Base-by-base conservation (phyloP, 495 filamentous ascomycete genomes). In the Aspergillus saccharolyticus region DNA sequence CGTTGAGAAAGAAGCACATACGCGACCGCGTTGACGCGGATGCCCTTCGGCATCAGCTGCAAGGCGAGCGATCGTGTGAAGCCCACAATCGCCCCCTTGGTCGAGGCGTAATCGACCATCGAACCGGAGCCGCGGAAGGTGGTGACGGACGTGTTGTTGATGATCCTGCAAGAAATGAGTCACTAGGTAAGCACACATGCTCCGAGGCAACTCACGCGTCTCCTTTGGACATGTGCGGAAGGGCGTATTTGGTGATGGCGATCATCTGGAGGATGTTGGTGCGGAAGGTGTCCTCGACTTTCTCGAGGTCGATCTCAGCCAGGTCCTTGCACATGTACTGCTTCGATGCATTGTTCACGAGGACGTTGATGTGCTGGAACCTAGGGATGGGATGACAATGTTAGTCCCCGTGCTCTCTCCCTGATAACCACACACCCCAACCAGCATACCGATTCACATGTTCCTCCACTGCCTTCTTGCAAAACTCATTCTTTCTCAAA, bases 201-300 rank as follows among this genome's bases (percentile, higher is more conserved):
- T 1, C 15, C 3, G 22, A 12, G 12, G 16, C 16, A 15, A 57
- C 52, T 54, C 44, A 75, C 73, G 64, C 73, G 22, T 72, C 77
- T 10, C 81, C 83, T 50, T 74, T 75, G 46, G 73, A 66, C 76
- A 86, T 80, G 56, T 85, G 75, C 5, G 77, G 77, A 18, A 86
- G 58, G 3, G 81, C 76, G 58, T 73, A 85, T 61, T 87, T 88
- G 12, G 80, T 77, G 57, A 86, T 68, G 18, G 83, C 80, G 61
- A 88, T 82, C 75, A 86, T 83, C 60, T 80, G 76, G 39, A 86
- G 61, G 46, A 88, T 78, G 53, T 89, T 87, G 50, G 66, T 75
- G 20, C 74, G 71, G 73, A 84, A 88, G 0, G 74, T 75, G 53
- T 76, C 76, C 50, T 79, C 74, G 12, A 81, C 77, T 14, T 70